Evolutionary conservation across 768 basidiomycete genomes (phyloP).

Genomic region (Pisolithus orientalis): DNA sequence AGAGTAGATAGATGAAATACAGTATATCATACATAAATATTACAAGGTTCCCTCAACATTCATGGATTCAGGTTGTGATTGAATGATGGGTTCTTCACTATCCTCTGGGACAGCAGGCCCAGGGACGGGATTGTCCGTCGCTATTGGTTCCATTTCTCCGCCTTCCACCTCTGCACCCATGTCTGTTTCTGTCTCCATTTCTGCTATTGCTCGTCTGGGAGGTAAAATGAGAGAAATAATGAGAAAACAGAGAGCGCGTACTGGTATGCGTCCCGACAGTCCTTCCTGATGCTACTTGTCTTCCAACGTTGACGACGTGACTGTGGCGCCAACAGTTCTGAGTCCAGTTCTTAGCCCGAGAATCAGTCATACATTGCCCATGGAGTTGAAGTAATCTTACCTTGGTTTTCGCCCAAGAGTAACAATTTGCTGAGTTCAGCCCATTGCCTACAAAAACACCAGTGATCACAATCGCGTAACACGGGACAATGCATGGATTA

Average conservation of each 20-base stretch:
- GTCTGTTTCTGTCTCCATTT: slow-evolving; percentile 40
- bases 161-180: background rate
- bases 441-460: slow-evolving; percentile 47
- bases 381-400: slow-evolving; percentile 36
- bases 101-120: no score
- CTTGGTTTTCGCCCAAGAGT: slow-evolving; percentile 60
- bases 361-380: background rate
- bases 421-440: slow-evolving; percentile 50
- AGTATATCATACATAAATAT: background rate
- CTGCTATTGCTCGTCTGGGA: slow-evolving; percentile 36
- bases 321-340: slow-evolving; percentile 47
- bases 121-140: background rate
- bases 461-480: background rate
- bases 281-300: slow-evolving; percentile 38
- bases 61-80: no score
- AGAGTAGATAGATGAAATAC: background rate
- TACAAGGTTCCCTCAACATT: no score
- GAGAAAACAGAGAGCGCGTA: slow-evolving; percentile 23
- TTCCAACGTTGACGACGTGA: slow-evolving; percentile 60
- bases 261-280: slow-evolving; percentile 60
- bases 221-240: background rate
- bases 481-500: slow-evolving; percentile 20
- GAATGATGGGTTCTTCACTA: no score
- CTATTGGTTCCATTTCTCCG: slow-evolving; percentile 2
- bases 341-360: slow-evolving; percentile 50